Conservation (phyloP, 2,329 filamentous ascomycete species). For the Fusarium nurragi region DNA sequence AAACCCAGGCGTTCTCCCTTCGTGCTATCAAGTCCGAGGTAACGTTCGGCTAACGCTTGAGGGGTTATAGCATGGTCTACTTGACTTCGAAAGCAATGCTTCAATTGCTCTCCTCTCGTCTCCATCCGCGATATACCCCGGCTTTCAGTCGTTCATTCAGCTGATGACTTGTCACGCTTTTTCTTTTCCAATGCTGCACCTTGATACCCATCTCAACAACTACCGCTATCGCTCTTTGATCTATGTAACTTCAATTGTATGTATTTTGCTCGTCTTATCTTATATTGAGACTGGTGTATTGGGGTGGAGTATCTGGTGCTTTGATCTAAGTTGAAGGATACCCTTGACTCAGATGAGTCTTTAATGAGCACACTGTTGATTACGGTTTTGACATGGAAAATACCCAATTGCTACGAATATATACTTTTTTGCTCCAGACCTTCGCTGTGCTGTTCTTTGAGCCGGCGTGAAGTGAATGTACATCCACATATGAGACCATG, state of each 20-base stretch:
- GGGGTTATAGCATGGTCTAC: constrained; percentile 50
- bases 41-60: constrained; percentile 47
- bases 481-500: not conserved
- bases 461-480: not conserved
- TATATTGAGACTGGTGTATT: not conserved
- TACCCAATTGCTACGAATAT: constrained; percentile 38
- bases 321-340: constrained; percentile 19
- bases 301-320: not conserved
- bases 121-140: constrained; percentile 26
- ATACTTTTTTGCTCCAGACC: not conserved
- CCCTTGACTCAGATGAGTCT: constrained; percentile 22
- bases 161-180: constrained; percentile 6
- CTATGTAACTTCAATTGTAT: constrained; percentile 21
- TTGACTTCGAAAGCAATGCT: constrained; percentile 46
- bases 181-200: constrained; percentile 11
- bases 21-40: constrained; percentile 20
- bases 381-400: constrained; percentile 17
- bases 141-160: not conserved
- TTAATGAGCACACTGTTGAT: constrained; percentile 28
- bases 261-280: constrained; percentile 22
- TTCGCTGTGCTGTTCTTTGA: not conserved
- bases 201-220: constrained; percentile 32
- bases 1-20: constrained; percentile 46
- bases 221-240: not conserved
- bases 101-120: constrained; percentile 29